Percentiles rank a stretch among this genome's conserved stretches.
phyloP scores from a whole-genome alignment of 2,329 filamentous ascomycete species.

The Cercospora nicotianae region DNA sequence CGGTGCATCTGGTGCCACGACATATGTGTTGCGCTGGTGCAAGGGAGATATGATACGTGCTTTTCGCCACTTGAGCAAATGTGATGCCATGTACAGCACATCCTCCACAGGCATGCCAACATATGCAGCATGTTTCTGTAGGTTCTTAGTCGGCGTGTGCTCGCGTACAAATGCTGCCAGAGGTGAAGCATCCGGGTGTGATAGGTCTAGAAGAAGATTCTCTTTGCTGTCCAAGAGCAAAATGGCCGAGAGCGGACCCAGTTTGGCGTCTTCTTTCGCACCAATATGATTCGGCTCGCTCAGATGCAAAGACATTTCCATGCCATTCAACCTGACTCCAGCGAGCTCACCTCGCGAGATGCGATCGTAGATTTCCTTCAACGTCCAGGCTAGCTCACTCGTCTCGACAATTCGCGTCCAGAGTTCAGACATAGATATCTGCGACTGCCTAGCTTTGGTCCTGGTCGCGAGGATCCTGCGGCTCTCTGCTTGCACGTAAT shows the following conservation, averaged over 20 bases:
- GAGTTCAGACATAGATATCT: conserved; percentile 41
- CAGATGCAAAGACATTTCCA: conserved; percentile 65
- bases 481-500: conserved; percentile 90
- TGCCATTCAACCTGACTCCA: conserved; percentile 64
- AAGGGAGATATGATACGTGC: conserved; percentile 89
- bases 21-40: conserved; percentile 85
- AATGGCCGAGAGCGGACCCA: conserved; percentile 74
- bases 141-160: conserved; percentile 60
- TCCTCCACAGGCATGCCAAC: conserved; percentile 74
- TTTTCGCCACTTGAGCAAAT: conserved; percentile 94
- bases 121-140: conserved; percentile 71
- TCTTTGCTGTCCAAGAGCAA: conserved; percentile 81
- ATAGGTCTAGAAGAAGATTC: conserved; percentile 69
- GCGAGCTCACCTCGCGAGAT: conserved; percentile 28
- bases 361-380: conserved; percentile 33
- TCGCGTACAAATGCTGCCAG: conserved; percentile 71
- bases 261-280: background rate
- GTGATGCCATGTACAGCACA: conserved; percentile 82
- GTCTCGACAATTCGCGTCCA: conserved; percentile 30
- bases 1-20: conserved; percentile 87
- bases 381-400: conserved; percentile 38
- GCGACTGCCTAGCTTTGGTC: conserved; percentile 70
- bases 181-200: conserved; percentile 71
- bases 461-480: conserved; percentile 79
- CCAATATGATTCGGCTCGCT: conserved; percentile 34